Evolutionary conservation across 202 grass and related monocot genomes (phyloP).

Genomic region (Musa balbisiana): DNA sequence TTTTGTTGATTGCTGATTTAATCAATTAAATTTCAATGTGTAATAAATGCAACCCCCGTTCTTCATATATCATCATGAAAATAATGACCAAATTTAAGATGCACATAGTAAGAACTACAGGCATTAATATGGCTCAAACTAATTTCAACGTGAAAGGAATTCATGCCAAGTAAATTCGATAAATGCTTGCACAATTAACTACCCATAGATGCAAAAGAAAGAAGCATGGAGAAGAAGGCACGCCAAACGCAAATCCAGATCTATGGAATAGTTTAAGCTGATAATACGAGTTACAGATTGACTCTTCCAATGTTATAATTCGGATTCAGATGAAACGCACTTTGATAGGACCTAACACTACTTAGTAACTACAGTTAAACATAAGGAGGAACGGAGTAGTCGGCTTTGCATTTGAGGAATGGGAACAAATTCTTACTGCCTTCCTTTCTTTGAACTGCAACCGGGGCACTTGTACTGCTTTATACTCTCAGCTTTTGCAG

Average conservation of each 20-base stretch:
- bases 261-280: neutral
- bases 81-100: no score
- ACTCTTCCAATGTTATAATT: neutral
- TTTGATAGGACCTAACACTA: neutral
- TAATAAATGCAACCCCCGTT: no score
- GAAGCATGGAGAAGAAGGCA: neutral
- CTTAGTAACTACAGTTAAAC: conserved; percentile 2
- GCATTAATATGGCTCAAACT: no score
- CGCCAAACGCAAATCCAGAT: neutral
- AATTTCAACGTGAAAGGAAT: neutral
- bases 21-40: no score
- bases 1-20: no score
- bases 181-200: neutral
- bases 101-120: no score
- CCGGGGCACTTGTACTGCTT: conserved; percentile 97
- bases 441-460: conserved; percentile 81
- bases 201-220: neutral
- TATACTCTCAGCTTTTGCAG: conserved; percentile 83
- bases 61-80: no score
- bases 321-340: neutral
- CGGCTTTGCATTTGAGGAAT: neutral
- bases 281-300: neutral
- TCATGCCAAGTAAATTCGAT: neutral
- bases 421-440: conserved; percentile 31
- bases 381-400: neutral